Conservation (phyloP, 805 yeast genomes). For the Lachancea cidri region DNA sequence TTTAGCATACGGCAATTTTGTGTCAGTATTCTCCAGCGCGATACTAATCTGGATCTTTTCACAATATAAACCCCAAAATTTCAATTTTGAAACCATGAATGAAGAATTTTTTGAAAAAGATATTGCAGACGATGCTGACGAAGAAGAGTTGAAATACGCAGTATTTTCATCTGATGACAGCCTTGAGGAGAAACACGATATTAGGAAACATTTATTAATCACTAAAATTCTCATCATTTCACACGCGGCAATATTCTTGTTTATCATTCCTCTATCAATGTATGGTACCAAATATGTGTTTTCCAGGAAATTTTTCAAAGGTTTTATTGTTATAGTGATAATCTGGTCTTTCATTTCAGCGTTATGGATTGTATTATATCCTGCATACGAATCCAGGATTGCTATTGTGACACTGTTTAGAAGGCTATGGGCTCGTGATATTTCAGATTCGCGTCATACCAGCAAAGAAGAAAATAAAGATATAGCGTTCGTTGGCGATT, state of each 20-base stretch:
- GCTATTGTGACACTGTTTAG: conserved; percentile 6
- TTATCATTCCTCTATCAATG: conserved; percentile 32
- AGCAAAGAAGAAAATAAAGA: too few relatives aligned
- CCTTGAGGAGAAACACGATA: conserved; percentile 24
- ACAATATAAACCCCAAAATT: neutral
- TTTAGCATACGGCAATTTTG: conserved; percentile 40
- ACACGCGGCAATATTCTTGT: conserved; percentile 24
- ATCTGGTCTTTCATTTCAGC: conserved; percentile 34
- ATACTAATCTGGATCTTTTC: conserved; percentile 1
- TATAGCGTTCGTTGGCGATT: too few relatives aligned
- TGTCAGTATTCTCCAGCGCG: neutral
- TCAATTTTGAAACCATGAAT: neutral
- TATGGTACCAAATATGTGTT: conserved; percentile 32
- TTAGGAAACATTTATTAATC: too few relatives aligned
- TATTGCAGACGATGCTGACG: conserved; percentile 4
- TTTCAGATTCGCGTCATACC: too few relatives aligned
- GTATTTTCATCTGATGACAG: conserved; percentile 32
- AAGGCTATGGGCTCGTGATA: conserved; percentile 9
- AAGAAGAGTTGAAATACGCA: too few relatives aligned
- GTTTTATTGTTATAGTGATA: conserved; percentile 33
- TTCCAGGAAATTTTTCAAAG: conserved; percentile 31
- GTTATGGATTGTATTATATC: conserved; percentile 29
- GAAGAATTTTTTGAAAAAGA: neutral
- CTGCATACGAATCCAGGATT: conserved; percentile 32
- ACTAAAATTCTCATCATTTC: conserved; percentile 15